Evolutionary conservation across 331 rosid species (phyloP), one percentile per base, ranked within the genome.

Genomic region (Quercus lobata): DNA sequence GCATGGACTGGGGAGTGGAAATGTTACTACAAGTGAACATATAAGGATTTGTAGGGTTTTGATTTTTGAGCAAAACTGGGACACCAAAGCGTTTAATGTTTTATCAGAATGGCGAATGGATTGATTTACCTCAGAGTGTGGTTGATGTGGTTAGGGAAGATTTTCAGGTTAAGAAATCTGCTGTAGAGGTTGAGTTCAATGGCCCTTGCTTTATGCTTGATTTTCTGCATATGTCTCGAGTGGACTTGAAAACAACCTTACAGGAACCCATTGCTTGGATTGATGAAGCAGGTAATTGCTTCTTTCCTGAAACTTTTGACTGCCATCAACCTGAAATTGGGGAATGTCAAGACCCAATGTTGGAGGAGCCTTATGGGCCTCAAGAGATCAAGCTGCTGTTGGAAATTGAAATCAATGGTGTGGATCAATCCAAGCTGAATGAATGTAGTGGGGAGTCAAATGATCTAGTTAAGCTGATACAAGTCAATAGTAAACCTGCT

Each of bases 251-350:
- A 79, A 83, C 93, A 22, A 97, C 91, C 7, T 74, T 69, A 46
- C 90, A 81, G 70, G 81, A 88, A 65, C 95, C 89, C 54, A 86
- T 94, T 72, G 98, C 95, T 16, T 94, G 97, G 97, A 92, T 92
- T 78, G 98, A 94, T 82, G 97, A 92, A 73, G 74, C 84, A 56
- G 92, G 88, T 35, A 18, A 16, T 73, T 92, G 95, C 85, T 94
- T 92, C 90, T 94, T 94, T 86, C 98, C 98, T 6, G 97, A 91
- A 85, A 80, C 78, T 65, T 8, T 34, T 74, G 55, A 44, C 80
- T 72, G 72, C 72, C 62, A 57, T 74, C 37, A 69, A 9, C 61
- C 72, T 61, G 86, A 72, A 63, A 57, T 30, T 77, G 84, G 68
- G 74, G 78, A 65, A 73, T 65, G 58, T 77, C 69, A 24, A 0